Conservation (phyloP, 768 basidiomycete genomes). For the Tricholoma sp. region DNA sequence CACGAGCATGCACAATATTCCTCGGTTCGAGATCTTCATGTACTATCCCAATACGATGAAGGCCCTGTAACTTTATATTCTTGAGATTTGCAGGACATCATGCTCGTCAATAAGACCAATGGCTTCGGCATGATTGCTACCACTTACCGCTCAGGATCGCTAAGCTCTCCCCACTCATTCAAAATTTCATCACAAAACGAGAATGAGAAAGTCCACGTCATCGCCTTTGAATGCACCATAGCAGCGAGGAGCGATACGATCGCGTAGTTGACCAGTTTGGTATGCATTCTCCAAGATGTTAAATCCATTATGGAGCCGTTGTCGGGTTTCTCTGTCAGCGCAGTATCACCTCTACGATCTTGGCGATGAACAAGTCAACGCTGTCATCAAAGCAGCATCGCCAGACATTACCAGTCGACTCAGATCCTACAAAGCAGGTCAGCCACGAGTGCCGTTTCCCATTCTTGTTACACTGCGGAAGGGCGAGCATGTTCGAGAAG, state of each 20-base stretch:
- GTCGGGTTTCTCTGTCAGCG: conserved; percentile 11
- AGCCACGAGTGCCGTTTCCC: conserved; percentile 13
- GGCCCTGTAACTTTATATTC: conserved; percentile 12
- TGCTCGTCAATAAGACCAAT: conserved; percentile 12
- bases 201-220: conserved; percentile 12
- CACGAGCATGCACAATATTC: conserved; percentile 12
- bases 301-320: conserved; percentile 16
- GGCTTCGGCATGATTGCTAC: conserved; percentile 1
- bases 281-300: conserved; percentile 1
- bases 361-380: conserved; percentile 9
- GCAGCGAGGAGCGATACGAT: no score
- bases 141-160: conserved; percentile 13
- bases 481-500: conserved; percentile 10
- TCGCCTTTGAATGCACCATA: no score
- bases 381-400: conserved; percentile 13
- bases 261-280: no score
- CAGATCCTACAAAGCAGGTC: conserved; percentile 12
- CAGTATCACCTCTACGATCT: conserved; percentile 12
- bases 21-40: conserved; percentile 16
- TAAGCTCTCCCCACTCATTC: conserved; percentile 15
- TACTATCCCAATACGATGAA: conserved; percentile 14
- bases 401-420: conserved; percentile 18
- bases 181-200: conserved; percentile 14
- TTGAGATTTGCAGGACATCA: conserved; percentile 15
- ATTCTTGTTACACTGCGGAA: conserved; percentile 11